Conservation (phyloP, 2,329 filamentous ascomycete genomes). For the Colletotrichum noveboracense region DNA sequence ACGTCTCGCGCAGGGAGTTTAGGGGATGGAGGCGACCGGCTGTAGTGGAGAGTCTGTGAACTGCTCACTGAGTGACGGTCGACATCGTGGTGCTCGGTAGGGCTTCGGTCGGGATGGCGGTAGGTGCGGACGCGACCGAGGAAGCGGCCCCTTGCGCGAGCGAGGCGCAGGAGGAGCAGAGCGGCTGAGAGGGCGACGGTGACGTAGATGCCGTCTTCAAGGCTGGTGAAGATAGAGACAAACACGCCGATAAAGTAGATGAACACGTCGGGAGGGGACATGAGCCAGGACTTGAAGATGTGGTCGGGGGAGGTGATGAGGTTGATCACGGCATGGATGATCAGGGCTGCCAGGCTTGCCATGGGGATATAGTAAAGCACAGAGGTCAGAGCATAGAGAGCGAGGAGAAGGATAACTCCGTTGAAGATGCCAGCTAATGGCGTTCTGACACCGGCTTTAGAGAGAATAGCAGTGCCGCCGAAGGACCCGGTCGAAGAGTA, state of each 20-base stretch:
- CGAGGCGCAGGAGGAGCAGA: constrained; percentile 49
- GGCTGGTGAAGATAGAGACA: constrained; percentile 50
- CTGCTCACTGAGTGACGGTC: background rate
- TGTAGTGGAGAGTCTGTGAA: constrained; percentile 16
- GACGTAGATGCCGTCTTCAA: constrained; percentile 56
- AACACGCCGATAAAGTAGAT: constrained; percentile 79
- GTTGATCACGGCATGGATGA: constrained; percentile 83
- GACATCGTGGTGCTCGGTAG: background rate
- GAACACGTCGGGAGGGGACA: constrained; percentile 74
- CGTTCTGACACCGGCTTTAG: constrained; percentile 81
- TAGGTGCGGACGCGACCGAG: constrained; percentile 40
- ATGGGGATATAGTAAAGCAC: constrained; percentile 84
- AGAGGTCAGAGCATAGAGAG: constrained; percentile 77
- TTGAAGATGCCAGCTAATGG: constrained; percentile 81
- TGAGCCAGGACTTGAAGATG: constrained; percentile 78
- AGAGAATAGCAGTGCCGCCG: constrained; percentile 79
- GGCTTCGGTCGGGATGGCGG: constrained; percentile 20
- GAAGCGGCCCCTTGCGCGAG: constrained; percentile 50
- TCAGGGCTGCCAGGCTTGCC: constrained; percentile 75
- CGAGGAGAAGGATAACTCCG: constrained; percentile 74
- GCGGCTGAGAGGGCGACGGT: constrained; percentile 48
- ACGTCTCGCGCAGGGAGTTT: constrained; percentile 26
- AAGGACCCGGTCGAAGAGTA: constrained; percentile 53
- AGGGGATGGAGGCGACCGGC: background rate
- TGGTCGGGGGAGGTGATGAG: constrained; percentile 75